Percentiles rank a stretch among this genome's conserved stretches.
phyloP scores from a whole-genome alignment of 352 stramenopile species.

The Phytophthora podocarpi region DNA sequence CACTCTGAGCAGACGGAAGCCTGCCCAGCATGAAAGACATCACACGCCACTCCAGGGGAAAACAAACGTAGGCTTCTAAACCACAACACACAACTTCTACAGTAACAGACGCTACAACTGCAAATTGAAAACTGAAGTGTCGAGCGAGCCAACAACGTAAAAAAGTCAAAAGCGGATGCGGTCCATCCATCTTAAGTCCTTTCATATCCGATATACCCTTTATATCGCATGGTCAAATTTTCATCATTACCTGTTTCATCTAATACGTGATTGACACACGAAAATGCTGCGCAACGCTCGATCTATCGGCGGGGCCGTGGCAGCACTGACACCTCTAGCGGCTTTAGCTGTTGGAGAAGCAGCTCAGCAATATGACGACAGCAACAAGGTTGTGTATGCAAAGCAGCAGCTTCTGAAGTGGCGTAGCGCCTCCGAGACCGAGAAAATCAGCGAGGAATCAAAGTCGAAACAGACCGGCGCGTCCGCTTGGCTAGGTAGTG shows the following conservation, averaged over 20 bases:
- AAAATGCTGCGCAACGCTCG: conserved; percentile 24
- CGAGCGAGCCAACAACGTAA: background rate
- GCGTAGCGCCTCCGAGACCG: background rate
- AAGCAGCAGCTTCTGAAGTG: conserved; percentile 44
- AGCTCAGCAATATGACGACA: conserved; percentile 46
- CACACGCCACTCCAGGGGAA: conserved; percentile 48
- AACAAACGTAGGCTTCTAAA: no score
- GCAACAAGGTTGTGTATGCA: conserved; percentile 38
- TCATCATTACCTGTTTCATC: background rate
- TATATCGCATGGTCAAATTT: conserved; percentile 5
- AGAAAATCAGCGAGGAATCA: background rate
- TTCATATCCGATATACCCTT: background rate
- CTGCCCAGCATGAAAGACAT: conserved; percentile 78
- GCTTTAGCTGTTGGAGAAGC: conserved; percentile 45
- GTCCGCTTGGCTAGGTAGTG: conserved; percentile 50
- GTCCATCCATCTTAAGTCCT: conserved; percentile 24
- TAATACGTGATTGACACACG: conserved; percentile 5
- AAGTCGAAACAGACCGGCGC: conserved; percentile 3
- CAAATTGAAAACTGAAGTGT: conserved; percentile 21
- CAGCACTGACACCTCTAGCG: conserved; percentile 23
- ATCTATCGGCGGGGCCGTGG: conserved; percentile 29
- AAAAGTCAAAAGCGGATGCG: conserved; percentile 11
- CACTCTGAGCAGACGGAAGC: conserved; percentile 61
- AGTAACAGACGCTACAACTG: no score
- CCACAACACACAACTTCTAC: no score